Evolutionary conservation across 2,329 filamentous ascomycete genomes (phyloP), one percentile per base, ranked within the genome.

Genomic region (Fusarium globosum): DNA sequence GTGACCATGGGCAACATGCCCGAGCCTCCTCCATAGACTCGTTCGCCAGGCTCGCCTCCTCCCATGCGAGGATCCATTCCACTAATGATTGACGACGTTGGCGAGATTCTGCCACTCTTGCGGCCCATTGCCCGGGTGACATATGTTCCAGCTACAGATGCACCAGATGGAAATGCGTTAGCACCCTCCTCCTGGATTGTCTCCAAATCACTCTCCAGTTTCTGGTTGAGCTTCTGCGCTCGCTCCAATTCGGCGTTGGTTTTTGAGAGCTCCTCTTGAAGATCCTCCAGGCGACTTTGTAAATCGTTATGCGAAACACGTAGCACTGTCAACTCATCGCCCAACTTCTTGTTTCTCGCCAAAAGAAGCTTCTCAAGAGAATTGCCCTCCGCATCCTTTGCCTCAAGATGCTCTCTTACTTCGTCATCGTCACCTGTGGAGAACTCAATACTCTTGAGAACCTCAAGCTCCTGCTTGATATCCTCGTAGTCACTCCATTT

Each of bases 1-100:
- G 96, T 97, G 59, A 99, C 93, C 97, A 99, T 99, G 39, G 96
- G 97, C 30, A 99, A 86, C 73, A 99, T 98, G 18, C 95, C 94
- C 0, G 94, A 94, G 5, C 94, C 94, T 61, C 93, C 88, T 38
- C 93, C 93, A 33, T 78, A 78, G 62, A 92, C 88, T 14, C 91
- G 86, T 52, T 94, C 93, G 21, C 87, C 84, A 16, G 67, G 71
- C 43, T 86, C 83, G 14, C 82, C 80, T 53, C 83, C 85, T 53
- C 83, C 85, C 46, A 76, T 72, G 48, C 90, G 88, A 28, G 93
- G 91, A 78, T 97, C 94, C 79, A 98, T 95, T n/a, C 96, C 96
- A 68, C 95, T 98, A 77, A 99, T 98, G 78, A 99, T 98, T 26
- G 96, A 98, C 8, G 96, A 98, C 2, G 96, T 98, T 1, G 96